A percentile compares a stretch with the other conserved stretches of the same genome.
Evolutionary conservation across 1,284 basidiomycete genomes (phyloP).

Genomic region (Boletus mariae): DNA sequence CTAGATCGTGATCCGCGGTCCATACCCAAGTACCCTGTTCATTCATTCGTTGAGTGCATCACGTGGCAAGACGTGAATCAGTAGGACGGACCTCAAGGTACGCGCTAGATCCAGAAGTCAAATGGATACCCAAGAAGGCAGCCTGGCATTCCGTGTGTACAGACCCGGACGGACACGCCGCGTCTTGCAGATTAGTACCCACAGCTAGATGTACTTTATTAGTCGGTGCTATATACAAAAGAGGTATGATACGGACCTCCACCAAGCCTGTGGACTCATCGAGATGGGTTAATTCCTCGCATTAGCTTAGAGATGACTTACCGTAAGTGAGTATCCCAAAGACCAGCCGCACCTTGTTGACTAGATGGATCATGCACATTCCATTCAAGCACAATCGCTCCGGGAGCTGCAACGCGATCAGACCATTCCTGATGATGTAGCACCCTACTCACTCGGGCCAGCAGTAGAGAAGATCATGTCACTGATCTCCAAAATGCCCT

Average conservation of each 20-base stretch:
- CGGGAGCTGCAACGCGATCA: conserved; percentile 34
- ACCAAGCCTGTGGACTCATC: conserved; percentile 17
- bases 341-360: conserved; percentile 46
- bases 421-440: not conserved
- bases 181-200: conserved; percentile 41
- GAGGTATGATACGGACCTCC: conserved; percentile 19
- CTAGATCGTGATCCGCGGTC: conserved; percentile 53
- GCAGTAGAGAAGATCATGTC: conserved; percentile 45
- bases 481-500: conserved; percentile 42
- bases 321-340: conserved; percentile 60
- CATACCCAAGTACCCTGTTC: conserved; percentile 52
- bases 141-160: conserved; percentile 39
- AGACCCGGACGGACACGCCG: conserved; percentile 35
- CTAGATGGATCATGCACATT: conserved; percentile 46
- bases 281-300: not conserved
- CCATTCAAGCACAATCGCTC: conserved; percentile 56
- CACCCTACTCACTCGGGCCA: conserved; percentile 35
- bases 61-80: not conserved
- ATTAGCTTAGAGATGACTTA: conserved; percentile 15
- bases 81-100: conserved; percentile 40
- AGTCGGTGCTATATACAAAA: not conserved
- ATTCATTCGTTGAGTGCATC: not conserved
- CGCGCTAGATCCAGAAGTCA: conserved; percentile 47
- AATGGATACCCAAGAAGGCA: conserved; percentile 50
- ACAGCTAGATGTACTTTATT: conserved; percentile 24